These are phyloP conservation scores for Strobilomyces echinocephalus DNA, from an alignment of 768 basidiomycete species.

Conservation along the genomic window DNA sequence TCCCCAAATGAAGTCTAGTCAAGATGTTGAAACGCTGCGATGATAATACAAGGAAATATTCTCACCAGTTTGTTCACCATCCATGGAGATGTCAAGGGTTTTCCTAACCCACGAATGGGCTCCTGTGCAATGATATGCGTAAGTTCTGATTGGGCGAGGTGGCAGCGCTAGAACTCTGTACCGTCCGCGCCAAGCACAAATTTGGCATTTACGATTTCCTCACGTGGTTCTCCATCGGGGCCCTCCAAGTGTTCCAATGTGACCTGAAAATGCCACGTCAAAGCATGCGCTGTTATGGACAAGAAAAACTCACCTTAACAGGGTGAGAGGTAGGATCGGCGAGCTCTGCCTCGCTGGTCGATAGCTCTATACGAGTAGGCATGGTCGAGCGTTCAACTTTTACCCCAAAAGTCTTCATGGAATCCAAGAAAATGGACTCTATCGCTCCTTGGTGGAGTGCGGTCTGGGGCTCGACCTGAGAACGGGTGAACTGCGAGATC, in stretches of 20 bases:
- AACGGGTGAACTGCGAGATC: background rate
- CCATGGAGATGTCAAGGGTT: slow-evolving; percentile 57
- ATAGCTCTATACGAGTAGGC: slow-evolving; percentile 29
- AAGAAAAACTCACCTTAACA: slow-evolving; percentile 13
- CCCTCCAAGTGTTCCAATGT: slow-evolving; percentile 17
- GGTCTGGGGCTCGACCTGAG: slow-evolving; percentile 16
- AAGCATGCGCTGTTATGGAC: background rate
- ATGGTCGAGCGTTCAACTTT: slow-evolving; percentile 31
- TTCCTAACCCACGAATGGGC: slow-evolving; percentile 85
- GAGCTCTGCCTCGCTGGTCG: slow-evolving; percentile 20
- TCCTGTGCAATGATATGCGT: slow-evolving; percentile 36
- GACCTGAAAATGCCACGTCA: slow-evolving; percentile 16
- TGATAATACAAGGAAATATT: background rate
- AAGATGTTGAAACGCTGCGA: background rate
- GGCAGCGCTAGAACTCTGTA: slow-evolving; percentile 20
- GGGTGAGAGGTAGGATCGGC: slow-evolving; percentile 20
- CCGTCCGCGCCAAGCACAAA: slow-evolving; percentile 78
- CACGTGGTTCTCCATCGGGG: slow-evolving; percentile 32
- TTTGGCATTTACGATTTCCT: slow-evolving; percentile 63
- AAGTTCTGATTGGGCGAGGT: background rate
- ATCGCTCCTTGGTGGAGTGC: slow-evolving; percentile 31
- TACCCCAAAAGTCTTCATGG: background rate
- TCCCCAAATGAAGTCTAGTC: slow-evolving; percentile 39
- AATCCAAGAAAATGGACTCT: background rate
- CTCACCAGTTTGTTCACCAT: slow-evolving; percentile 62